Evolutionary conservation across 2,329 filamentous ascomycete species (phyloP).

Genomic region (Akanthomyces uredinophilus): DNA sequence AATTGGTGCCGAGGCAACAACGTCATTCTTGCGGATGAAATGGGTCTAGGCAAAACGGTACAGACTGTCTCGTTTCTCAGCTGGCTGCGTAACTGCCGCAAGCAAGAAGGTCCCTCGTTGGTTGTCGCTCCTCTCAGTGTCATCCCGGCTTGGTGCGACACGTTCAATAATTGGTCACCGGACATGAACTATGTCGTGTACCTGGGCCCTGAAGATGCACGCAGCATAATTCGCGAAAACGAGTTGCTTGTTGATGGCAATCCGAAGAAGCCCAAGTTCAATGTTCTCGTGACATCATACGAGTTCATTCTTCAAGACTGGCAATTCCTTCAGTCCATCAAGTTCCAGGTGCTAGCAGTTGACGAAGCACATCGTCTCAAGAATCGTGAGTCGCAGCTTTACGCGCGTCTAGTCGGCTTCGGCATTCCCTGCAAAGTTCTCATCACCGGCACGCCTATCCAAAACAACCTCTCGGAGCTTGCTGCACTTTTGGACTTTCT

Average conservation of each 20-base stretch:
- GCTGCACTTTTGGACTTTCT: conserved; percentile 92
- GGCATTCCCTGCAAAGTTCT: conserved; percentile 82
- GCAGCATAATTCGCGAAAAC: conserved; percentile 82
- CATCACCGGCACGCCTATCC: conserved; percentile 95
- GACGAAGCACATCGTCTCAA: conserved; percentile 97
- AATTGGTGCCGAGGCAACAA: conserved; percentile 95
- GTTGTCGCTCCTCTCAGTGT: conserved; percentile 97
- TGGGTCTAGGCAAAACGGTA: conserved; percentile 97
- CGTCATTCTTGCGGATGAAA: conserved; percentile 95
- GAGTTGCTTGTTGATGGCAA: conserved; percentile 86
- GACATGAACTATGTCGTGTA: conserved; percentile 97
- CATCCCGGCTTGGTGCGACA: conserved; percentile 97
- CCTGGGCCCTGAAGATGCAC: conserved; percentile 80
- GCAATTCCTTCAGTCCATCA: conserved; percentile 79
- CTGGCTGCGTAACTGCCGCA: conserved; percentile 86
- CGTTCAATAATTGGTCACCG: conserved; percentile 92
- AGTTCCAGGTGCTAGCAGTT: conserved; percentile 95
- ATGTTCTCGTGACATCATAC: conserved; percentile 95
- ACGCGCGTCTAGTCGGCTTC: conserved; percentile 78
- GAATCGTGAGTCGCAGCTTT: conserved; percentile 91
- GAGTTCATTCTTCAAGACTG: conserved; percentile 90
- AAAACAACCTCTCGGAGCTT: conserved; percentile 91
- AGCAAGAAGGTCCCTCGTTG: conserved; percentile 89
- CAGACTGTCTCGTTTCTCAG: conserved; percentile 96
- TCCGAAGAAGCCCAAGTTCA: conserved; percentile 86